Evolutionary conservation across 805 yeast genomes (phyloP).

Genomic region (Yamadazyma sp.): DNA sequence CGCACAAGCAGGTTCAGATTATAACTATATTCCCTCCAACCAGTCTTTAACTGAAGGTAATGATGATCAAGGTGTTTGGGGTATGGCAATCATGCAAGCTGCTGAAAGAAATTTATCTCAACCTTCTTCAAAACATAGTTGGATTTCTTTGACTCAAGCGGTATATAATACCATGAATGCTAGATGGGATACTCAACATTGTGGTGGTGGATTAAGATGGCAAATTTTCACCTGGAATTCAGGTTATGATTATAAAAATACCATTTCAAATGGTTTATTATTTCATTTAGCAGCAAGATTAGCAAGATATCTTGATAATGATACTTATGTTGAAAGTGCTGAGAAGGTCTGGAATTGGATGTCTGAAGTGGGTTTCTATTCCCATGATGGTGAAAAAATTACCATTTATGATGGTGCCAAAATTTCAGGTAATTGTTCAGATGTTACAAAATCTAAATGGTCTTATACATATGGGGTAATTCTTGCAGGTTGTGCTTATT

Average conservation of each 20-base stretch:
- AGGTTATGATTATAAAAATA: slow-evolving; percentile 90
- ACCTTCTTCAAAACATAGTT: slow-evolving; percentile 63
- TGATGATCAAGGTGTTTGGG: slow-evolving; percentile 56
- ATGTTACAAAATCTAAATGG: slow-evolving; percentile 55
- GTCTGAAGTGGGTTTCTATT: slow-evolving; percentile 35
- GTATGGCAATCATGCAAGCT: slow-evolving; percentile 44
- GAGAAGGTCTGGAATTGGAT: slow-evolving; percentile 82
- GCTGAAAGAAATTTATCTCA: slow-evolving; percentile 42
- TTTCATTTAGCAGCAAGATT: slow-evolving; percentile 86
- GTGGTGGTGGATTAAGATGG: slow-evolving; percentile 95
- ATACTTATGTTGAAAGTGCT: slow-evolving; percentile 70
- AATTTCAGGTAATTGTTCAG: slow-evolving; percentile 45
- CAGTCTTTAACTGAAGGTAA: slow-evolving; percentile 48
- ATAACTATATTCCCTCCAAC: slow-evolving; percentile 43
- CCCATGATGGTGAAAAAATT: slow-evolving; percentile 23
- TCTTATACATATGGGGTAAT: slow-evolving; percentile 68
- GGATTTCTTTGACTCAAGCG: slow-evolving; percentile 86
- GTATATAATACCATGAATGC: slow-evolving; percentile 85
- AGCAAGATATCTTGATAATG: slow-evolving; percentile 77
- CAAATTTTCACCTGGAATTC: slow-evolving; percentile 93
- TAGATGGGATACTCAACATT: slow-evolving; percentile 75
- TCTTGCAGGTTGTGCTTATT: slow-evolving; percentile 66
- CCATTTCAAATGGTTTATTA: slow-evolving; percentile 86
- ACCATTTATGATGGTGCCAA: slow-evolving; percentile 58
- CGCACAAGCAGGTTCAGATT: slow-evolving; percentile 41